A percentile compares a stretch with the other conserved stretches of the same genome.
Conservation (phyloP, 257 asterid species). For the Penstemon eatonii region DNA sequence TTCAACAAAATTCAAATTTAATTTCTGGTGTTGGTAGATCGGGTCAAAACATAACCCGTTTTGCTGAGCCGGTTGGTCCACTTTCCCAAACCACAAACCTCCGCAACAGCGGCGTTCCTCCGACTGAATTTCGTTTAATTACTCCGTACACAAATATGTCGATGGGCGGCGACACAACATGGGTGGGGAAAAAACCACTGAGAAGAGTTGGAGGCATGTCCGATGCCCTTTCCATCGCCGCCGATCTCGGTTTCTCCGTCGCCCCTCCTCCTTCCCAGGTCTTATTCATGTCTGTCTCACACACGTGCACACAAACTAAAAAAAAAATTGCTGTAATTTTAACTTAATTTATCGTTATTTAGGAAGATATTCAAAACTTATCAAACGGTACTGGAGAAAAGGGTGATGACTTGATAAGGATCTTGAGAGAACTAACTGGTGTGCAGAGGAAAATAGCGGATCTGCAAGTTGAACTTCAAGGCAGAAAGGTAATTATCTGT, state of each 20-base stretch:
- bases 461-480: slow-evolving; percentile 99
- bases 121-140: too few species aligned
- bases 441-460: slow-evolving; percentile 93
- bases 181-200: slow-evolving; percentile 91
- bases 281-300: too few species aligned
- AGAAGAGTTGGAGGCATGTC: slow-evolving; percentile 93
- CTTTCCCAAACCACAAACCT: too few species aligned
- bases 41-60: too few species aligned
- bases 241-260: slow-evolving; percentile 82
- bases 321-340: slow-evolving; percentile 20
- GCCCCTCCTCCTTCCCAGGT: slow-evolving; percentile 80
- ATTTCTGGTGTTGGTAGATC: too few species aligned
- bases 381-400: slow-evolving; percentile 56
- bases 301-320: not conserved
- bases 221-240: slow-evolving; percentile 89
- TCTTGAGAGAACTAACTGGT: slow-evolving; percentile 81
- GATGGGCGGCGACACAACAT: slow-evolving; percentile 69
- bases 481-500: slow-evolving; percentile 72
- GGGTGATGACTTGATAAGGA: slow-evolving; percentile 85
- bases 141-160: slow-evolving; percentile 37
- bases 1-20: too few species aligned
- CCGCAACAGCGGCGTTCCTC: too few species aligned
- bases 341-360: slow-evolving; percentile 27
- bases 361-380: slow-evolving; percentile 77
- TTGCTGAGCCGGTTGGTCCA: too few species aligned